These are phyloP conservation scores for Abrus pulchellus DNA, from an alignment of 306 rosid genomes.

Conservation along the genomic window DNA sequence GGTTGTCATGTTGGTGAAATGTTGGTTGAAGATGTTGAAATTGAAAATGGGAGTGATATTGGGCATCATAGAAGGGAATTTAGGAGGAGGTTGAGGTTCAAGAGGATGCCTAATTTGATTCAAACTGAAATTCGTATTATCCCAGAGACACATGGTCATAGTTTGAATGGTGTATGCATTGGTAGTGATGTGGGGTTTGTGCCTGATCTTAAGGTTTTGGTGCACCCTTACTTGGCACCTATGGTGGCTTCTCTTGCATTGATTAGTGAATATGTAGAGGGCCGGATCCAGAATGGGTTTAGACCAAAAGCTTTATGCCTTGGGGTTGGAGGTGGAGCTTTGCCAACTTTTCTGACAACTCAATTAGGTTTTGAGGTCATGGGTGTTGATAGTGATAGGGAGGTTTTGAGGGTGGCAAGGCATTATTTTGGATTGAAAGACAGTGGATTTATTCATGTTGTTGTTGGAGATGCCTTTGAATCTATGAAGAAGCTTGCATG, in stretches of 20 bases:
- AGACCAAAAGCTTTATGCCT: slow-evolving; percentile 80
- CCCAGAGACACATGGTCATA: slow-evolving; percentile 46
- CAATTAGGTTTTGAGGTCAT: slow-evolving; percentile 74
- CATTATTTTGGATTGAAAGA: slow-evolving; percentile 73
- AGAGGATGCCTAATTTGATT: slow-evolving; percentile 85
- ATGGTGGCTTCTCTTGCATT: slow-evolving; percentile 80
- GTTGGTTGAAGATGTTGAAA: slow-evolving; percentile 86
- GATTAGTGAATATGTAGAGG: slow-evolving; percentile 52
- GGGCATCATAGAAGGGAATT: slow-evolving; percentile 61
- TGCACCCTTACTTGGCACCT: slow-evolving; percentile 86
- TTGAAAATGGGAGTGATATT: slow-evolving; percentile 50
- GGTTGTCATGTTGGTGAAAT: slow-evolving; percentile 79
- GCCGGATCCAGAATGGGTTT: slow-evolving; percentile 55
- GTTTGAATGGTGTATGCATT: slow-evolving; percentile 44
- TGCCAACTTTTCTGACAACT: slow-evolving; percentile 65
- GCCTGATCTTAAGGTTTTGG: slow-evolving; percentile 65
- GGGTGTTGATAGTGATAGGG: slow-evolving; percentile 74
- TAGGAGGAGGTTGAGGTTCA: slow-evolving; percentile 89
- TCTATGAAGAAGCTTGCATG: slow-evolving; percentile 53
- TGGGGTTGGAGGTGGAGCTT: slow-evolving; percentile 95
- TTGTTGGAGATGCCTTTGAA: slow-evolving; percentile 65
- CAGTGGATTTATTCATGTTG: slow-evolving; percentile 53
- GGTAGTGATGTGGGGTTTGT: slow-evolving; percentile 63
- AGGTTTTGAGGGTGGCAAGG: slow-evolving; percentile 71
- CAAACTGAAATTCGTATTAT: slow-evolving; percentile 73